Percentiles rank a stretch among this genome's conserved stretches.
Conservation (phyloP, 768 basidiomycete genomes). For the Termitomyces sp. region DNA sequence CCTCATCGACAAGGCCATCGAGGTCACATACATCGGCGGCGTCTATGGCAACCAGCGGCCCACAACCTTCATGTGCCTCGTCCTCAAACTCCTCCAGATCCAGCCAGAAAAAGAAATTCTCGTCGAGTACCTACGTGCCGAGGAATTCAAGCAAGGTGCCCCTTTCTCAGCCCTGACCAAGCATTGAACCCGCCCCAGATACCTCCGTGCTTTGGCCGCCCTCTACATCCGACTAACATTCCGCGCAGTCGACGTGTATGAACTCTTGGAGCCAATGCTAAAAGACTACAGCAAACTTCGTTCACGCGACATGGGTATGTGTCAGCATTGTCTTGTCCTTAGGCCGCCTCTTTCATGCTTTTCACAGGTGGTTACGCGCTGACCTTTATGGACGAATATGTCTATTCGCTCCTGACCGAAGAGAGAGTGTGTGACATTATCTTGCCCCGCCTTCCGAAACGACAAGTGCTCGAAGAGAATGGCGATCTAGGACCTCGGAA, state of each 20-base stretch:
- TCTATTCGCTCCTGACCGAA: constrained; percentile 78
- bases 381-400: constrained; percentile 90
- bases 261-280: constrained; percentile 88
- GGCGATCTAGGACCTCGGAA: constrained; percentile 85
- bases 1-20: constrained; percentile 91
- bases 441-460: constrained; percentile 83
- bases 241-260: constrained; percentile 85
- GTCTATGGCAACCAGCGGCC: constrained; percentile 95
- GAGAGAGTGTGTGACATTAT: constrained; percentile 98
- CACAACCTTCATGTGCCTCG: constrained; percentile 89
- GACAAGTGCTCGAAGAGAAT: constrained; percentile 87
- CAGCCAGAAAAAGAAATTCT: constrained; percentile 98
- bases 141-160: constrained; percentile 89
- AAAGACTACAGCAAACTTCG: constrained; percentile 94
- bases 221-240: constrained; percentile 97
- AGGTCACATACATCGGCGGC: constrained; percentile 80
- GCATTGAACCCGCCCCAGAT: constrained; percentile 48
- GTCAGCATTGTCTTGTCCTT: not conserved
- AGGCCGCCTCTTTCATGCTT: constrained; percentile 8
- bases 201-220: constrained; percentile 88
- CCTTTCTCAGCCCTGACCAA: not conserved
- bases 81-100: constrained; percentile 92
- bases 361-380: constrained; percentile 77
- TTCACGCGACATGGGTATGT: constrained; percentile 72
- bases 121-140: constrained; percentile 91